Base-by-base conservation (phyloP, 208 protist species). In the Acanthamoeba royreba region DNA sequence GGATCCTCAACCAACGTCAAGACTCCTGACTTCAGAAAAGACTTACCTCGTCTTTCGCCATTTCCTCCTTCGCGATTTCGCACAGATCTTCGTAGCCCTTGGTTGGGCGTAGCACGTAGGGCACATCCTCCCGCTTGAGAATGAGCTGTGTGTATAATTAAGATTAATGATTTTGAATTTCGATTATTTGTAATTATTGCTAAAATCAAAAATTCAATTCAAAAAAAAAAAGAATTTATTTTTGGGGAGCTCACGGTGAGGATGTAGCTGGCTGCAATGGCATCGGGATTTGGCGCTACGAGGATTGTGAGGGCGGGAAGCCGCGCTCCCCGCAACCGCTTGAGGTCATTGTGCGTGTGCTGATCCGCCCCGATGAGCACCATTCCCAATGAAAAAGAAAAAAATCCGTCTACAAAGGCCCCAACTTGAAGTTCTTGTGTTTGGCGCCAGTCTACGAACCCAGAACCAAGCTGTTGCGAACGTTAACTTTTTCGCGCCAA, bases 61-160 rank as follows among this genome's bases (percentile, higher is more conserved):
- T 87, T 28, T 49, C 77, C 8, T 87, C 43, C 42, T 40, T 42
- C 31, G 47, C 47, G 43, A 58, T 42, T 33, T 49, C 77, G 43
- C 42, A 49, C 77, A 87, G 42, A 31, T 87, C 77, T 58, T 87
- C 77, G 22, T 87, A 87, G 77, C 77, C 77, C 45, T 58, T 49
- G 42, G 77, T 87, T 25, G 77, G 77, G 13, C 47, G 42, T 0
- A 87, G 77, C 77, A 61, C 45, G 19, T 87, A 87, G 7, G 77
- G 77, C n/a, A 87, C 47, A 5, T 87, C 77, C 43, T 87, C 77
- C 0, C 47, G 42, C 22, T 87, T 87, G 47, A 87, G 77, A 45
- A 77, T 77, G 19, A 77, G 28, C 66, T 77, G 15, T 40, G 61
- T 9, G 55, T 35, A 72, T 42, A 25, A 35, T 4, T 72, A 5